A percentile compares a stretch with the other conserved stretches of the same genome.
These are phyloP conservation scores for Carnegiea gigantea DNA, from an alignment of 179 eudicot genomes.

Conservation along the genomic window DNA sequence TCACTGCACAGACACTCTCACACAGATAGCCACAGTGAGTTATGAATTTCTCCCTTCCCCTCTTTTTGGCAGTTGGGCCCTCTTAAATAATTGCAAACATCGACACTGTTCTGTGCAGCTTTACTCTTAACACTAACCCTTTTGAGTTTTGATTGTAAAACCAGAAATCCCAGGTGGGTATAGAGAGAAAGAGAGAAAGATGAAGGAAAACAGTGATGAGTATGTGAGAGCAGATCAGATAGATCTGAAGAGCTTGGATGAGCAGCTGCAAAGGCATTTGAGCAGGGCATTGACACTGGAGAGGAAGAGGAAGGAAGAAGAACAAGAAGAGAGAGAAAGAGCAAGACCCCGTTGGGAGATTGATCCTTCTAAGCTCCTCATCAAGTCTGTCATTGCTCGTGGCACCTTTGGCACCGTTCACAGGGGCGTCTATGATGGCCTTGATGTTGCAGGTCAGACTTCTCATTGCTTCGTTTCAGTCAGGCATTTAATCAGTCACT, in stretches of 20 bases:
- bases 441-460: constrained; percentile 34
- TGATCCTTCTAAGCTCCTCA: constrained; percentile 37
- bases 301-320: constrained; percentile 30
- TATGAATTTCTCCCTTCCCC: not conserved
- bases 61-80: constrained; percentile 8
- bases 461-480: not conserved
- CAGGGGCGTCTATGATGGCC: constrained; percentile 38
- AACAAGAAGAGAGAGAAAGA: constrained; percentile 23
- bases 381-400: constrained; percentile 41
- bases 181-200: not conserved
- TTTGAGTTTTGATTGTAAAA: not conserved
- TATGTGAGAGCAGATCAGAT: constrained; percentile 42
- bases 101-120: not conserved
- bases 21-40: not conserved
- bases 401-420: constrained; percentile 43
- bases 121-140: not conserved
- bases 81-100: constrained; percentile 15
- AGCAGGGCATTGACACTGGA: constrained; percentile 30
- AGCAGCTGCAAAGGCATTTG: constrained; percentile 34
- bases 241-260: constrained; percentile 40
- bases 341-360: constrained; percentile 32
- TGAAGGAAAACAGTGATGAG: constrained; percentile 34
- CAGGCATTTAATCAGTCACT: constrained; percentile 25
- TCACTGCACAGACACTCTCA: constrained; percentile 8
- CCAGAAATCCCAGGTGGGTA: not conserved